phyloP scores from a whole-genome alignment of 2,329 filamentous ascomycete species.

The Fusarium liriodendri region DNA sequence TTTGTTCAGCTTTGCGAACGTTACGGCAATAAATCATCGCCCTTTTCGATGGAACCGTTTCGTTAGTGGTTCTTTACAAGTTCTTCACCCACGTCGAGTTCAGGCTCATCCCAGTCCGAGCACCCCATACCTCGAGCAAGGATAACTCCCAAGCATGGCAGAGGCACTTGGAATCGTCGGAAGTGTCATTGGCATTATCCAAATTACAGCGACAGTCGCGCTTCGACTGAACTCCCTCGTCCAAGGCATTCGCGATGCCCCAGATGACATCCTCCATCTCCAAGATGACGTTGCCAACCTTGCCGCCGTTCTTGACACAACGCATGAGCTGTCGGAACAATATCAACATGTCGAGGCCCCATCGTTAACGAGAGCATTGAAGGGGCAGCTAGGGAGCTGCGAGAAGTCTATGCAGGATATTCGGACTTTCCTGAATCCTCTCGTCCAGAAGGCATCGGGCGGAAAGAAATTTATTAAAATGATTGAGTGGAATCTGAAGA shows the following conservation, averaged over 20 bases:
- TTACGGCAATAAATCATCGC: neutral
- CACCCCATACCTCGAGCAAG: no score
- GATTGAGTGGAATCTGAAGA: neutral
- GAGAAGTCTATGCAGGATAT: neutral
- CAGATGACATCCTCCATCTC: neutral
- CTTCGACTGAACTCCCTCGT: neutral
- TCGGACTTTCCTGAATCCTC: neutral
- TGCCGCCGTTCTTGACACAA: neutral
- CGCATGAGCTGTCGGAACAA: neutral
- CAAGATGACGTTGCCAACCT: neutral
- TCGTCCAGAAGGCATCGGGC: neutral
- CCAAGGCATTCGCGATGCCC: neutral
- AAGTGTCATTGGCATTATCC: neutral
- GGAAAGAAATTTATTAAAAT: neutral
- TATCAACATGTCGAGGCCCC: neutral
- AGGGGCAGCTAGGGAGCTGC: neutral
- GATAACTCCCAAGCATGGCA: neutral
- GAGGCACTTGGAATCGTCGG: neutral
- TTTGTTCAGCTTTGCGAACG: neutral
- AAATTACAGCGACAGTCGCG: neutral
- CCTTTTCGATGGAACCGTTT: neutral
- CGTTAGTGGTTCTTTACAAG: neutral
- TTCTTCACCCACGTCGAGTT: neutral
- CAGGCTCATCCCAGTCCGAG: neutral
- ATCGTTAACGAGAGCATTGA: neutral